These are phyloP conservation scores for Mycosphaerelloides madeirae DNA, from an alignment of 2,329 filamentous ascomycete genomes.

Conservation along the genomic window DNA sequence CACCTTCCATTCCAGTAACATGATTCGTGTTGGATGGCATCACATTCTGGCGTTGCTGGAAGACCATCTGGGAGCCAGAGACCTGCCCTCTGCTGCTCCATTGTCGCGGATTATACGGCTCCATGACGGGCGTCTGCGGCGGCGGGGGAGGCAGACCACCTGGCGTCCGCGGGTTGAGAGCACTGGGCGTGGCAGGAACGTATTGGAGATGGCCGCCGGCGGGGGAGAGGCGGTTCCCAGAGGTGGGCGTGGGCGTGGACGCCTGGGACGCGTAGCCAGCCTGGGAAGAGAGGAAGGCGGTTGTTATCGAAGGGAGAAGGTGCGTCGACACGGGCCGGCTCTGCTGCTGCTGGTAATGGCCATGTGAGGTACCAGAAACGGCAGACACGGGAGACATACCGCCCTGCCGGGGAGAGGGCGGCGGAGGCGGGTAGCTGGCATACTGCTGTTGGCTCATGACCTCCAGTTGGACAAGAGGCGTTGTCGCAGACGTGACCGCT, in stretches of 20 bases:
- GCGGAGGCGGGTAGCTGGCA: too few species aligned
- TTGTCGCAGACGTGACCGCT: too few species aligned
- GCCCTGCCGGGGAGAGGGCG: too few species aligned
- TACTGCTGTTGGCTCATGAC: too few species aligned
- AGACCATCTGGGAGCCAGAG: conserved; percentile 35
- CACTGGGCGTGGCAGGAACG: conserved; percentile 22
- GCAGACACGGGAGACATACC: too few species aligned
- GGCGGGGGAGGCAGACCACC: conserved; percentile 12
- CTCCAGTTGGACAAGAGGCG: too few species aligned
- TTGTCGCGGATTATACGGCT: conserved; percentile 48
- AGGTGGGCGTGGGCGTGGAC: conserved; percentile 9
- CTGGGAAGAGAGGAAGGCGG: conserved; percentile 25
- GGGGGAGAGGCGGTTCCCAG: conserved; percentile 33
- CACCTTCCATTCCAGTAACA: conserved; percentile 48
- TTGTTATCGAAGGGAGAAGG: conserved; percentile 24
- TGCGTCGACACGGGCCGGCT: conserved; percentile 10
- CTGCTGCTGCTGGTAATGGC: not conserved
- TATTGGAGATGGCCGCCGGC: conserved; percentile 28
- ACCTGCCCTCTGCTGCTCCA: conserved; percentile 40
- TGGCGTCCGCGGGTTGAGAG: conserved; percentile 19
- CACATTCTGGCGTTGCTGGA: conserved; percentile 26
- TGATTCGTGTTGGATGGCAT: conserved; percentile 34
- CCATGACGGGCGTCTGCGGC: conserved; percentile 25
- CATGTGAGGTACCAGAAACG: too few species aligned
- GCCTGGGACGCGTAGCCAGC: conserved; percentile 34